Conservation (phyloP, 2,329 filamentous ascomycete genomes). For the Alternaria ventricosa region DNA sequence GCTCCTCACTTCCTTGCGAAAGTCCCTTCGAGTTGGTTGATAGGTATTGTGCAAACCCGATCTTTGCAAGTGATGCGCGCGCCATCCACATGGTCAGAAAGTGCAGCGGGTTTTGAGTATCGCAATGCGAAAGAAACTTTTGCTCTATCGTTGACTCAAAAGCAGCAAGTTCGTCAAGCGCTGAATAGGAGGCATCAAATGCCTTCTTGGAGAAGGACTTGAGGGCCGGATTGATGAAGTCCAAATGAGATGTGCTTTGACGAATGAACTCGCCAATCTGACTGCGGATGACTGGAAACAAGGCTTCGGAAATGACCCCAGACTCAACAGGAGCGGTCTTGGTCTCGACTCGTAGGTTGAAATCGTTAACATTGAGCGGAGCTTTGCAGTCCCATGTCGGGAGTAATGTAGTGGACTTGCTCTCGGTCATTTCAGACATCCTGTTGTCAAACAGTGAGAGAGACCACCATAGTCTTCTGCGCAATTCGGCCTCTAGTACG, state of each 20-base stretch:
- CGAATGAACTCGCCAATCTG: conserved; percentile 54
- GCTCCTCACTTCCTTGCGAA: conserved; percentile 20
- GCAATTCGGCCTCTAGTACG: conserved; percentile 65
- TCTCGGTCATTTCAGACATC: conserved; percentile 60
- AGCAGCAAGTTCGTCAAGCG: conserved; percentile 34
- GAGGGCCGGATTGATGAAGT: conserved; percentile 55
- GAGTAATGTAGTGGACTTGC: conserved; percentile 58
- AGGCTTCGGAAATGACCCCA: conserved; percentile 56
- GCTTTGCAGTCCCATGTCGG: conserved; percentile 56
- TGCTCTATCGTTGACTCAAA: conserved; percentile 51
- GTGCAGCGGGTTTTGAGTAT: conserved; percentile 37
- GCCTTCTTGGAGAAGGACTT: conserved; percentile 45
- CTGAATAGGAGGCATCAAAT: conserved; percentile 18
- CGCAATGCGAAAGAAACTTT: conserved; percentile 47
- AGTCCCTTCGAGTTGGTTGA: conserved; percentile 36
- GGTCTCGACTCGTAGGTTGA: conserved; percentile 51
- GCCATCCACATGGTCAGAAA: conserved; percentile 57
- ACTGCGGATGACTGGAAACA: conserved; percentile 58
- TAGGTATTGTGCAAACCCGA: conserved; percentile 58
- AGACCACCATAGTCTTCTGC: conserved; percentile 68
- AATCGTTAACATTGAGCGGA: conserved; percentile 62
- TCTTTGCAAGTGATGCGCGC: conserved; percentile 57
- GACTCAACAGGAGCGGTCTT: conserved; percentile 49
- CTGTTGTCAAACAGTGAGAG: conserved; percentile 65
- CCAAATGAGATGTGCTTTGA: conserved; percentile 53